These are phyloP conservation scores for Hirsutella thompsonii DNA, from an alignment of 2,329 filamentous ascomycete species.

Conservation along the genomic window DNA sequence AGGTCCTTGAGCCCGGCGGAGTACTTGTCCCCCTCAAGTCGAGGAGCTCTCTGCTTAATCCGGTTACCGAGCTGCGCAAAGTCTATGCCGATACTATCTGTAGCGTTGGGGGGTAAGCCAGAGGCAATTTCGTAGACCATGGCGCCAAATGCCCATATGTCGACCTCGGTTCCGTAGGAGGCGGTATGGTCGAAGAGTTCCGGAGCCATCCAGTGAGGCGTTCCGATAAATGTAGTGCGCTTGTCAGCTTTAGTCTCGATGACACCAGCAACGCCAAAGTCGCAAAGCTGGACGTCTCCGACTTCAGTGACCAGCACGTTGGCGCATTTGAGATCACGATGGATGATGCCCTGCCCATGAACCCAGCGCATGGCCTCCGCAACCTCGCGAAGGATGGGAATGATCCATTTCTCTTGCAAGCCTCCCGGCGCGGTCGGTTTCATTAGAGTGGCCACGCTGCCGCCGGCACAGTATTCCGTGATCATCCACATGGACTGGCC, in stretches of 20 bases:
- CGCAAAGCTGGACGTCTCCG: slow-evolving; percentile 67
- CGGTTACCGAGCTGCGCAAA: slow-evolving; percentile 39
- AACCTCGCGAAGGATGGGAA: slow-evolving; percentile 53
- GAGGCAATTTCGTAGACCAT: slow-evolving; percentile 73
- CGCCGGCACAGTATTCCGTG: slow-evolving; percentile 75
- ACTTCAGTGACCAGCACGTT: slow-evolving; percentile 71
- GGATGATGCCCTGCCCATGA: slow-evolving; percentile 55
- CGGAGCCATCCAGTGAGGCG: slow-evolving; percentile 77
- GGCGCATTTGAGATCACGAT: slow-evolving; percentile 62
- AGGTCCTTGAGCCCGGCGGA: slow-evolving; percentile 57
- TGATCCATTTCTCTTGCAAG: slow-evolving; percentile 58
- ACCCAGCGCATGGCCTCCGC: slow-evolving; percentile 56
- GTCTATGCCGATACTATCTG: slow-evolving; percentile 29
- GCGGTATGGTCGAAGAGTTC: slow-evolving; percentile 56
- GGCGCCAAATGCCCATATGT: slow-evolving; percentile 78
- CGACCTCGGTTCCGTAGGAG: slow-evolving; percentile 59
- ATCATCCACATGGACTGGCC: slow-evolving; percentile 79
- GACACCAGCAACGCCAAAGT: slow-evolving; percentile 73
- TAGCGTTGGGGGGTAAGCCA: slow-evolving; percentile 58
- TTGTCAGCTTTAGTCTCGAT: slow-evolving; percentile 67
- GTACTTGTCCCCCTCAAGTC: slow-evolving; percentile 59
- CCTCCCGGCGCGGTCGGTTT: slow-evolving; percentile 52
- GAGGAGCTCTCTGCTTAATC: slow-evolving; percentile 49
- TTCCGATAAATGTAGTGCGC: slow-evolving; percentile 69
- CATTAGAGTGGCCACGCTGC: slow-evolving; percentile 65